Percentiles rank a stretch among this genome's conserved stretches.
Evolutionary conservation across 2,329 filamentous ascomycete species (phyloP).

Genomic region (Aureobasidium sp.): DNA sequence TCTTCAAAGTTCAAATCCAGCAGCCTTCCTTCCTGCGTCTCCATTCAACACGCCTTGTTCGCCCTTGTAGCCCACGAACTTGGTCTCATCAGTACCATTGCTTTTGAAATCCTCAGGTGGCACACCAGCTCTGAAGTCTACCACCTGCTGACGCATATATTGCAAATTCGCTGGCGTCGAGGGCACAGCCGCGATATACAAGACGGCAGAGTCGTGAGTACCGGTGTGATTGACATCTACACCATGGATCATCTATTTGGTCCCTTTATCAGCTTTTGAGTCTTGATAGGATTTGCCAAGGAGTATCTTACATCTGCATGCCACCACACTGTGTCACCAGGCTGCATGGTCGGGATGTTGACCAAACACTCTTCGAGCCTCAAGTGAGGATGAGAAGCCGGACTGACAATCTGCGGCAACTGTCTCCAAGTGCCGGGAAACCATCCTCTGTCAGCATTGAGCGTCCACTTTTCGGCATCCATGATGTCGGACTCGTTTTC

Average conservation of each 20-base stretch:
- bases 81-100: background rate
- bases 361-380: conserved; percentile 7
- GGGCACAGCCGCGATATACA: conserved; percentile 3
- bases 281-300: background rate
- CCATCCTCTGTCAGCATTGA: background rate
- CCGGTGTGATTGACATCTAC: conserved; percentile 1
- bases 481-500: background rate
- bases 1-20: background rate
- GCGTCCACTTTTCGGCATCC: conserved; percentile 2
- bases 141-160: background rate
- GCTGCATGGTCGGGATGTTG: conserved; percentile 5
- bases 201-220: background rate
- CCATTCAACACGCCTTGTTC: background rate
- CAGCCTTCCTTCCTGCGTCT: background rate
- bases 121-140: background rate
- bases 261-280: background rate
- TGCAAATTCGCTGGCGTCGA: background rate
- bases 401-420: background rate
- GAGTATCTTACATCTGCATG: background rate
- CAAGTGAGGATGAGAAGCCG: conserved; percentile 1
- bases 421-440: conserved; percentile 6
- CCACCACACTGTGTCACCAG: conserved; percentile 6
- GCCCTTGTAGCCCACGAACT: background rate
- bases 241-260: conserved; percentile 2
- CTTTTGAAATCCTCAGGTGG: background rate